A percentile compares a stretch with the other conserved stretches of the same genome.
These are phyloP conservation scores for Dactylellina sp. DNA, from an alignment of 2,329 filamentous ascomycete species.

Conservation along the genomic window DNA sequence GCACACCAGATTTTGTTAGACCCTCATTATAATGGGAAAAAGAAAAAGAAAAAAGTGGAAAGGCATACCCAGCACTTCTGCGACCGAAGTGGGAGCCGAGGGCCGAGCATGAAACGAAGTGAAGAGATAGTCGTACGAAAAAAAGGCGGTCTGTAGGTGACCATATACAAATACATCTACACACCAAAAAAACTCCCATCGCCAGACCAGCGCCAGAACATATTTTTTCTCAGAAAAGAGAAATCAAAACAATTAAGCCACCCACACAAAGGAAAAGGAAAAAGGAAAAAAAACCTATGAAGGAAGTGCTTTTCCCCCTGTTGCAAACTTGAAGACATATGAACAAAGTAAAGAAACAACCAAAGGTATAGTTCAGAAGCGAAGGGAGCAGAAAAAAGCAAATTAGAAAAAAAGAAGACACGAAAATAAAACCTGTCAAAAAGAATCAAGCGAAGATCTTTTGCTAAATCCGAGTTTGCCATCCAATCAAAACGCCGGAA, in stretches of 20 bases:
- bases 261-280: conserved; percentile 36
- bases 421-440: conserved; percentile 35
- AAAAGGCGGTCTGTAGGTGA: conserved; percentile 1
- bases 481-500: conserved; percentile 47
- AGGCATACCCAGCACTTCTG: not conserved
- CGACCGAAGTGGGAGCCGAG: not conserved
- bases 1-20: conserved; percentile 1
- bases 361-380: conserved; percentile 31
- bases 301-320: conserved; percentile 14
- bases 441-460: conserved; percentile 35
- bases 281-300: conserved; percentile 40
- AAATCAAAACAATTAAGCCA: conserved; percentile 28
- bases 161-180: conserved; percentile 30
- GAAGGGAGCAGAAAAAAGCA: conserved; percentile 32
- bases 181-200: conserved; percentile 43
- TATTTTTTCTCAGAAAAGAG: conserved; percentile 8
- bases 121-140: conserved; percentile 25
- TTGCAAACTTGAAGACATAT: conserved; percentile 16
- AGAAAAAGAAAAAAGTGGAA: conserved; percentile 7
- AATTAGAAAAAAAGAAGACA: conserved; percentile 23
- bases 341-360: conserved; percentile 22
- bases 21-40: conserved; percentile 7
- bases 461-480: conserved; percentile 29
- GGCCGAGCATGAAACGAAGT: not conserved
- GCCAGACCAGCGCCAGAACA: conserved; percentile 31